phyloP scores from a whole-genome alignment of 768 basidiomycete species.

The Xerocomellus intermedius region DNA sequence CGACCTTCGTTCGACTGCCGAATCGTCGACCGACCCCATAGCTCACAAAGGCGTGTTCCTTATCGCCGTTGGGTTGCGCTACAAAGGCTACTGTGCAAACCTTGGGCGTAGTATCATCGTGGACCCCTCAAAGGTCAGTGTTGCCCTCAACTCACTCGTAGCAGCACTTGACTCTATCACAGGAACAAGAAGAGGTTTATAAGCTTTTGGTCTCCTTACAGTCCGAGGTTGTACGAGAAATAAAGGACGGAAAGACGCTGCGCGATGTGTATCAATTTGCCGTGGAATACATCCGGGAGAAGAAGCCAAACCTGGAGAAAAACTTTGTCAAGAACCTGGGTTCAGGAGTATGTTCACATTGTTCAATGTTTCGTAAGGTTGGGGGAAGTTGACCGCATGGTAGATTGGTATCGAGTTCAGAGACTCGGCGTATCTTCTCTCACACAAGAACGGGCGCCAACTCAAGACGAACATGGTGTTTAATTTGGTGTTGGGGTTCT shows the following conservation, averaged over 20 bases:
- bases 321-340: conserved; percentile 88
- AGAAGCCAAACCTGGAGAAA: conserved; percentile 80
- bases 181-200: conserved; percentile 94
- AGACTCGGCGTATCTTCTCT: conserved; percentile 81
- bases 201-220: conserved; percentile 76
- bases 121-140: conserved; percentile 76
- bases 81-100: conserved; percentile 91
- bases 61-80: conserved; percentile 83
- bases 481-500: conserved; percentile 82
- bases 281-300: conserved; percentile 64
- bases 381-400: background rate
- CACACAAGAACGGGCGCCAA: conserved; percentile 70
- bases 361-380: background rate
- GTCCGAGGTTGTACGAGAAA: conserved; percentile 64
- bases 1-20: conserved; percentile 83
- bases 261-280: conserved; percentile 85
- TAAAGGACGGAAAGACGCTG: conserved; percentile 75
- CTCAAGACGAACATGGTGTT: conserved; percentile 83
- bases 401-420: conserved; percentile 97
- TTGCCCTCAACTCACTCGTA: background rate
- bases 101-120: conserved; percentile 94
- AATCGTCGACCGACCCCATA: conserved; percentile 80
- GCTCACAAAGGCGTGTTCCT: conserved; percentile 88
- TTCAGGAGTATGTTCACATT: conserved; percentile 63
- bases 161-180: conserved; percentile 1